Percentiles rank a stretch among this genome's conserved stretches.
phyloP scores from a whole-genome alignment of 225 moss, liverwort and hornwort species.

The Pseudoscleropodium purum region DNA sequence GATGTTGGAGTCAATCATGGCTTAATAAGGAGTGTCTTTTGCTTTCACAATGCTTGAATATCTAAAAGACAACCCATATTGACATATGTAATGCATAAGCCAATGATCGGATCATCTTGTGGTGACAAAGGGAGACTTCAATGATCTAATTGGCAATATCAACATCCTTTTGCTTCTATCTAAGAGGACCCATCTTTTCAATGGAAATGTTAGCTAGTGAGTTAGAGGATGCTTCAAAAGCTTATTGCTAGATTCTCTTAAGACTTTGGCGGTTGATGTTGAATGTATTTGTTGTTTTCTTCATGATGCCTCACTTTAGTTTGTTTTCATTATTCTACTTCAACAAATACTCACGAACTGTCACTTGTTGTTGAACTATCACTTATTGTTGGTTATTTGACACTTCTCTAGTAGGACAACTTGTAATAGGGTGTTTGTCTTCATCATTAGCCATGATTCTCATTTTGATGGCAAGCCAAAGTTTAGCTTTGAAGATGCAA shows the following conservation, averaged over 20 bases:
- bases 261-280: background rate
- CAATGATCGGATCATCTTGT: background rate
- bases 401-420: too few relatives aligned
- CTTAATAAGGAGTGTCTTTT: background rate
- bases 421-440: too few relatives aligned
- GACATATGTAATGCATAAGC: background rate
- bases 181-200: rapidly evolving
- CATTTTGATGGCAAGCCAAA: too few relatives aligned
- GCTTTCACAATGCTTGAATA: background rate
- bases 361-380: too few relatives aligned
- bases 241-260: background rate
- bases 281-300: background rate
- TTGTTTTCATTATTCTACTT: background rate
- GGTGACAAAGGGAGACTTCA: rapidly evolving
- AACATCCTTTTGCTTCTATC: background rate
- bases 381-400: too few relatives aligned
- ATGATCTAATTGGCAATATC: background rate
- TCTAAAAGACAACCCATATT: too few relatives aligned
- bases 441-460: too few relatives aligned
- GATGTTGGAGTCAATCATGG: background rate
- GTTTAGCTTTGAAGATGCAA: too few relatives aligned
- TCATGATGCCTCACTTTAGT: rapidly evolving
- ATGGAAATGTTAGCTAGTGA: background rate
- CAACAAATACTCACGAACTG: too few relatives aligned
- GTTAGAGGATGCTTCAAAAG: background rate